Base-by-base conservation (phyloP, 2,329 filamentous ascomycete species). In the Fusarium sp. region DNA sequence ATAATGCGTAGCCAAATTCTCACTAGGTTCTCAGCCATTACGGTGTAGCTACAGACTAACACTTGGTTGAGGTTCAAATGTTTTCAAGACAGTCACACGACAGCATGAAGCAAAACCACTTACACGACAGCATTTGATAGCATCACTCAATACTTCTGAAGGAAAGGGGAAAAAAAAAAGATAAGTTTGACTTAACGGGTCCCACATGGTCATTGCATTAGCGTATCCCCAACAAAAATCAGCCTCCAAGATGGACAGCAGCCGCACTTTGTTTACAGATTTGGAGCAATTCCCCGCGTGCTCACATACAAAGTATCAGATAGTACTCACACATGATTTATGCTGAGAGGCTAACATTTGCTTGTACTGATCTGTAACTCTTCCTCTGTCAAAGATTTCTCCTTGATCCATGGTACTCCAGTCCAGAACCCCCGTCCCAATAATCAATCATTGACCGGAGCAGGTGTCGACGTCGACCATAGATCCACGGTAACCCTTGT, bases 181-280 rank as follows among this genome's bases (percentile, higher is more conserved):
- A 57, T 49, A 52, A 59, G 29, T 42, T 50, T 57, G 46, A 49
- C 52, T 64, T 50, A 44, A 62, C 57, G 65, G 68, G 65, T 65
- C 63, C 72, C 74, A 76, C 73, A 62, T 68, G 54, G 63, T 39
- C 25, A 66, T 59, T 75, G 72, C 73, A 71, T 77, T 77, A 77
- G 75, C 73, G 75, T 62, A 74, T 77, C 75, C 75, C 75, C 75
- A 77, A 77, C 75, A 77, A 77, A 65, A 76, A 77, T 38, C 45
- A 64, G 62, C 62, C 62, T 60, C 59, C 50, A 54, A 56, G 60
- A 44, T 25, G 39, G 22, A 56, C 58, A 66, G 46, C 45, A 71
- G 63, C 59, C 47, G 60, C 70, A 70, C 42, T 44, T 63, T 73
- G 70, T 71, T 73, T 36, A 45, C 53, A 71, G 70, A 73, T 72